Base-by-base conservation (phyloP, 495 filamentous ascomycete species). In the Bacidia rubella region DNA sequence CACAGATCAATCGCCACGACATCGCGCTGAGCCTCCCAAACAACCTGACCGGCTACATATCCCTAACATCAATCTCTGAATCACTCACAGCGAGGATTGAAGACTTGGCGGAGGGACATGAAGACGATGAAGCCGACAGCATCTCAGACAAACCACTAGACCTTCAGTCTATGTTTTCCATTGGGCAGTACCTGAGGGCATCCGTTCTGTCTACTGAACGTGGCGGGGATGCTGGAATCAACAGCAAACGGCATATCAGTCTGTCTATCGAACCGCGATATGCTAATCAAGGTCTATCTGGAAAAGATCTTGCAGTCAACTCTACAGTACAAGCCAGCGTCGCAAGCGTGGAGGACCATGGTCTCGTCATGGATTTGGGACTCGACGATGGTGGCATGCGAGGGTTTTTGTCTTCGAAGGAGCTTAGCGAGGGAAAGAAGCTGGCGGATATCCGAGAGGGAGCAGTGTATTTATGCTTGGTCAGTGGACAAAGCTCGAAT, bases 311-410 rank as follows among this genome's bases (percentile, higher is more conserved):
- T 9, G 76, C 90, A 21, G 68, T 70, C 19, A 80, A 92, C 55
- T 70, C 71, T 51, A 86, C 82, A 53, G 66, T 96, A 19, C 94
- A 96, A 72, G 89, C 90, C 19, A 84, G 87, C 1, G 83, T 98
- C 45, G 65, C 74, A 35, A 97, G 90, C 61, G 83, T 92, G 20
- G 92, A 98, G 67, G 92, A 98, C 57, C 90, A 96, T 65, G 92
- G 92, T 59, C 68, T 94, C 51, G 74, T 97, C 49, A 95, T 97
- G 90, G 86, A 95, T 59, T 69, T 98, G 38, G 86, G 85, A 12
- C 72, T 96, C 21, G 73, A 78, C 43, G 79, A 80, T 45, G 68
- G 75, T 17, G 66, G 74, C 27, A 54, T 89, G 29, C 82, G 78
- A 62, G 93, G 84, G 1, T 98, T 98, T 69, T 76, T 98, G 66